Conservation (phyloP, 1,284 basidiomycete genomes). For the Papiliotrema fonsecae region DNA sequence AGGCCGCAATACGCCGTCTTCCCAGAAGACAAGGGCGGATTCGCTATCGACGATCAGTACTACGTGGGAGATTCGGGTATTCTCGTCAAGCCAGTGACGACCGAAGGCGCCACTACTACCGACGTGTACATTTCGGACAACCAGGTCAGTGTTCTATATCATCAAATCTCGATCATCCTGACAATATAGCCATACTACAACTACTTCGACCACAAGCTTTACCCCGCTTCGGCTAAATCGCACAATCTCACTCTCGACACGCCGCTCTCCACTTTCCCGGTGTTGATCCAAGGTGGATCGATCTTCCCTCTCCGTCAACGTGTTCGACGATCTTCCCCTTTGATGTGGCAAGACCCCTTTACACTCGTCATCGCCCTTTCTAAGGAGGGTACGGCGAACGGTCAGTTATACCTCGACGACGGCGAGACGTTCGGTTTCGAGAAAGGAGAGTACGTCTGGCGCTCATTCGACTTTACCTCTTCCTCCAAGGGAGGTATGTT, state of each 20-base stretch:
- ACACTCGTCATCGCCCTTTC: slow-evolving; percentile 80
- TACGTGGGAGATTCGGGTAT: slow-evolving; percentile 84
- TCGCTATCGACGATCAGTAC: slow-evolving; percentile 89
- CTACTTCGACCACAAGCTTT: slow-evolving; percentile 69
- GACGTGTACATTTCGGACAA: slow-evolving; percentile 84
- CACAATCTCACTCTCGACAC: slow-evolving; percentile 69
- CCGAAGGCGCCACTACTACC: slow-evolving; percentile 64
- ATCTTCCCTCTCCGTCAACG: slow-evolving; percentile 84
- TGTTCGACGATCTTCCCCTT: slow-evolving; percentile 73
- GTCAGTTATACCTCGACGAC: slow-evolving; percentile 93
- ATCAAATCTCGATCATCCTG: background rate
- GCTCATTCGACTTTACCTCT: slow-evolving; percentile 59
- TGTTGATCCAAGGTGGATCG: slow-evolving; percentile 87
- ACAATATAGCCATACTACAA: slow-evolving; percentile 80
- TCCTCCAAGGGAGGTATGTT: slow-evolving; percentile 51
- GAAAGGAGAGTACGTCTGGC: slow-evolving; percentile 77
- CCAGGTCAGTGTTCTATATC: slow-evolving; percentile 58
- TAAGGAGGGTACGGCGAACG: slow-evolving; percentile 61
- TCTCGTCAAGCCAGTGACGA: slow-evolving; percentile 85
- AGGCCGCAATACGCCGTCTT: slow-evolving; percentile 92
- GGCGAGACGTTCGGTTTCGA: slow-evolving; percentile 78
- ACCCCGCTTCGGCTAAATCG: slow-evolving; percentile 61
- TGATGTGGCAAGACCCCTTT: slow-evolving; percentile 91
- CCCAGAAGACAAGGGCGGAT: slow-evolving; percentile 79
- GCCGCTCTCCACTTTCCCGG: slow-evolving; percentile 71